phyloP scores from a whole-genome alignment of 768 basidiomycete species.

The Serendipita sp. region DNA sequence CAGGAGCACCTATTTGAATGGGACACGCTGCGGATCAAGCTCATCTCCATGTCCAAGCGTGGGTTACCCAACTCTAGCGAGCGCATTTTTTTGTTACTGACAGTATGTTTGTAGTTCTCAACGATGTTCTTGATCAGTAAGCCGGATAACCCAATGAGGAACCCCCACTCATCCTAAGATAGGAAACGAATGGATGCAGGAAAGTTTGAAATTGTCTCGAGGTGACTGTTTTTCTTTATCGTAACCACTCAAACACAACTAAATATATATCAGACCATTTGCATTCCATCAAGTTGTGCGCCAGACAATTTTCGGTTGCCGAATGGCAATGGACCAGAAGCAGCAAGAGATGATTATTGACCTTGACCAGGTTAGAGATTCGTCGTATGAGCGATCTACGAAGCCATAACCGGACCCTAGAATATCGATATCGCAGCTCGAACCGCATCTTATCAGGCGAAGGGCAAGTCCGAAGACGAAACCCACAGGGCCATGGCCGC shows the following conservation, averaged over 20 bases:
- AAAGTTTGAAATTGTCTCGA: conserved; percentile 37
- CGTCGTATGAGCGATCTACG: background rate
- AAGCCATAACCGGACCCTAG: background rate
- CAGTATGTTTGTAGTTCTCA: conserved; percentile 18
- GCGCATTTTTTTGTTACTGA: conserved; percentile 12
- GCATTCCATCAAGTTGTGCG: conserved; percentile 28
- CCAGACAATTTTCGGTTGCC: conserved; percentile 23
- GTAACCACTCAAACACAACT: background rate
- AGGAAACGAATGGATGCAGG: conserved; percentile 48
- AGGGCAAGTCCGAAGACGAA: conserved; percentile 4
- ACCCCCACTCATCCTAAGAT: conserved; percentile 16
- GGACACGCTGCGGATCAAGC: conserved; percentile 5
- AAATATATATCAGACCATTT: conserved; percentile 20
- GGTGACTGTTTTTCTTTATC: background rate
- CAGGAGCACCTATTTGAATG: background rate
- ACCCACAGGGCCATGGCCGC: conserved; percentile 5
- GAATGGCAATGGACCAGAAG: conserved; percentile 16
- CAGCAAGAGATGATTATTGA: conserved; percentile 16
- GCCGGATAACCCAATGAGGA: conserved; percentile 16
- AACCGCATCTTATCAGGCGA: conserved; percentile 9
- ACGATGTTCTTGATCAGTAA: conserved; percentile 28
- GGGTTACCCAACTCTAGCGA: background rate
- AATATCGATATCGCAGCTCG: conserved; percentile 18
- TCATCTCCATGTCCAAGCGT: conserved; percentile 1
- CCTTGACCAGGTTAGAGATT: conserved; percentile 14